These are phyloP conservation scores for Hordeum marinum DNA, from an alignment of 176 grass and related monocot genomes.

Conservation along the genomic window DNA sequence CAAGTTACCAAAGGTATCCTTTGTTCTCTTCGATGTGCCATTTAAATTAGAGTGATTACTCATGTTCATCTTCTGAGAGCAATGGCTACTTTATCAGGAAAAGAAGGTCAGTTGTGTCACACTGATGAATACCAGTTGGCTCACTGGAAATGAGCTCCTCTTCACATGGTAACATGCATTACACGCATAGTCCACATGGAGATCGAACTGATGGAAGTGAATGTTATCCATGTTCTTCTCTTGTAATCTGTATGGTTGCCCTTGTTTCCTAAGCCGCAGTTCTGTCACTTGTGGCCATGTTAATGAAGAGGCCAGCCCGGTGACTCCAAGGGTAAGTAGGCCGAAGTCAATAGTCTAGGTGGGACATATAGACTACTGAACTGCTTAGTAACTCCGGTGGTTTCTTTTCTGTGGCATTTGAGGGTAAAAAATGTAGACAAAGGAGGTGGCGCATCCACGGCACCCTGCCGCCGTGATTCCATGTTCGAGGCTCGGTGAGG, in stretches of 20 bases:
- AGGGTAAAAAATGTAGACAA: not conserved
- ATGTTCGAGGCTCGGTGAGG: not conserved
- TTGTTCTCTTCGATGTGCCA: not conserved
- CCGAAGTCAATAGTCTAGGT: not conserved
- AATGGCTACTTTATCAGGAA: not conserved
- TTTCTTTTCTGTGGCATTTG: not conserved
- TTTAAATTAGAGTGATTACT: not conserved
- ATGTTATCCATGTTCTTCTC: conserved; percentile 8
- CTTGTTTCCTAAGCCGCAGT: not conserved
- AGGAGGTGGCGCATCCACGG: not conserved
- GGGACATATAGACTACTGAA: not conserved
- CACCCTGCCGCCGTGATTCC: not conserved
- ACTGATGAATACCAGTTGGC: not conserved
- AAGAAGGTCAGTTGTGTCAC: not conserved
- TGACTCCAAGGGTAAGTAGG: not conserved
- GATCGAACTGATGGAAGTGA: not conserved
- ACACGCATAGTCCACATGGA: not conserved
- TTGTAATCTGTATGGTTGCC: not conserved
- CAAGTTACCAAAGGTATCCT: not conserved
- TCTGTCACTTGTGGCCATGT: not conserved
- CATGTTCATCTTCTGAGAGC: not conserved
- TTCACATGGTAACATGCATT: not conserved
- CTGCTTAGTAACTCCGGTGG: not conserved
- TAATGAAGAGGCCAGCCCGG: not conserved
- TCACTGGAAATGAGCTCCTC: not conserved